Conservation (phyloP, 805 yeast species). For the Saccharomyces kudriavzevii region DNA sequence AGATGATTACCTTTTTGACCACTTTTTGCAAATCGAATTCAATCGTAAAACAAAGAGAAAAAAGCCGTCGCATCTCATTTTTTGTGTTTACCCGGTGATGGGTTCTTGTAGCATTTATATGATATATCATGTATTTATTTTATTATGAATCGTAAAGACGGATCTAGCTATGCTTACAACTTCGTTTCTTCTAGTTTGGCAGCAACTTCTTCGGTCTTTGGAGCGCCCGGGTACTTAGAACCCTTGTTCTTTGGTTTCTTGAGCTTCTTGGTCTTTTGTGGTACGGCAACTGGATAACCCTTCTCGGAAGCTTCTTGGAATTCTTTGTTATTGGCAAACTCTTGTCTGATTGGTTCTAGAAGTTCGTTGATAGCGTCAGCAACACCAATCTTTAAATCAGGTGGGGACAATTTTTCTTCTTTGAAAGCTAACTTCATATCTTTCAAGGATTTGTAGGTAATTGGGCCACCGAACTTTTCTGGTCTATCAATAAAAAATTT, state of each 20-base stretch:
- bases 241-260: conserved; percentile 85
- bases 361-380: conserved; percentile 73
- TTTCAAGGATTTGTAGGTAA: conserved; percentile 60
- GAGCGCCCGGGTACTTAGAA: conserved; percentile 73
- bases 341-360: conserved; percentile 77
- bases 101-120: background rate
- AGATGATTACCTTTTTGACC: background rate
- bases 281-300: conserved; percentile 77
- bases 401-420: conserved; percentile 73
- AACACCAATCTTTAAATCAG: conserved; percentile 89
- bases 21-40: background rate
- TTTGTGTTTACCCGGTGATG: background rate
- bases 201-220: conserved; percentile 23
- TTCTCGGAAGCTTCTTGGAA: conserved; percentile 64
- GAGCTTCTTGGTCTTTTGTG: conserved; percentile 53
- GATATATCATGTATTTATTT: background rate
- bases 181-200: conserved; percentile 15
- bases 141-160: background rate
- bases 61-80: background rate
- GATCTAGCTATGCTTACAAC: background rate
- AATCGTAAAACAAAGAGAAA: background rate
- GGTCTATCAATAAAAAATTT: conserved; percentile 78
- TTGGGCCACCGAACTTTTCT: conserved; percentile 93
- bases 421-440: conserved; percentile 66
- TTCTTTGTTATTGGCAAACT: conserved; percentile 51